phyloP scores from a whole-genome alignment of 768 basidiomycete genomes.

The Pleurotus salmoneostramineus region DNA sequence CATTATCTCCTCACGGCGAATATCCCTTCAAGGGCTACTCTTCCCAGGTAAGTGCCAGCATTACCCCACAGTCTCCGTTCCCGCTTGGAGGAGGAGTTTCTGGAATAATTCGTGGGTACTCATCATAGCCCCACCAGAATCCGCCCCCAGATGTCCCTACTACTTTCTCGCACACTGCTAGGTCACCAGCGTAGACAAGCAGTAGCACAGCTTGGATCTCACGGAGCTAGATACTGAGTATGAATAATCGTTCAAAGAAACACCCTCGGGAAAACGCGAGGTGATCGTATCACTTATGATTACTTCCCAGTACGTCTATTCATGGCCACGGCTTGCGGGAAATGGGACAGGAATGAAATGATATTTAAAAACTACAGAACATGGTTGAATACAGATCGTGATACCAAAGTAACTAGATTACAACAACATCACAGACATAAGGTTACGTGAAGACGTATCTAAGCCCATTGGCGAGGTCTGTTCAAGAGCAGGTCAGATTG shows the following conservation, averaged over 20 bases:
- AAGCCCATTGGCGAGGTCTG: background rate
- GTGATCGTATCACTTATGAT: background rate
- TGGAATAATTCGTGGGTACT: background rate
- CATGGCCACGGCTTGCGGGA: too few relatives aligned
- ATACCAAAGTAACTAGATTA: background rate
- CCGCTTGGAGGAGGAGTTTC: too few relatives aligned
- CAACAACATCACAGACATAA: background rate
- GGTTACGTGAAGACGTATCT: background rate
- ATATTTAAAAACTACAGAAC: background rate
- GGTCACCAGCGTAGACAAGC: too few relatives aligned
- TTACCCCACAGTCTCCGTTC: background rate
- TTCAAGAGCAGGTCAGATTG: background rate
- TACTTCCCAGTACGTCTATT: background rate
- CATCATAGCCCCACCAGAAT: background rate
- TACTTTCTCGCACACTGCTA: too few relatives aligned
- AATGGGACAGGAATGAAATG: background rate
- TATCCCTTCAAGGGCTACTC: slow-evolving; percentile 4
- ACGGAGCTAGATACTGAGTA: too few relatives aligned
- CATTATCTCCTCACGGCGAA: background rate
- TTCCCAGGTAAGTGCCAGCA: background rate
- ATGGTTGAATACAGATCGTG: background rate
- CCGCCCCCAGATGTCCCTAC: background rate
- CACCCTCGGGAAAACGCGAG: too few relatives aligned
- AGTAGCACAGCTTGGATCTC: too few relatives aligned
- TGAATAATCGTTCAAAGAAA: too few relatives aligned